Evolutionary conservation across 2,329 filamentous ascomycete species (phyloP).

Genomic region (Aspergillus cejpii): DNA sequence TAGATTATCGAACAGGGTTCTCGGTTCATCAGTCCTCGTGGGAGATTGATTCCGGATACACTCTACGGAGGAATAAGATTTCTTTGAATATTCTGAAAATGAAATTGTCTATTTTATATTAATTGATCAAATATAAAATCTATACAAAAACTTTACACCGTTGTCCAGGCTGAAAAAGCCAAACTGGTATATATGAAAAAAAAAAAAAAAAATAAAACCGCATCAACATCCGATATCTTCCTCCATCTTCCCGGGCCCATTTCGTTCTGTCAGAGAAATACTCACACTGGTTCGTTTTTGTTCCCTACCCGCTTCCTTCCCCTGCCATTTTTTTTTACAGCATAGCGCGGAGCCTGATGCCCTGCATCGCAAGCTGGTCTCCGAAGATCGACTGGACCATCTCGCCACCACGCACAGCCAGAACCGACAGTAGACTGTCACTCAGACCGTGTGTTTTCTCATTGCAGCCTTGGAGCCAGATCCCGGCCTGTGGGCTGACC

Average conservation of each 20-base stretch:
- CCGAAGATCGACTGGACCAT: slow-evolving; percentile 70
- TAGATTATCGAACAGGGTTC: slow-evolving; percentile 15
- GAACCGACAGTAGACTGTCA: slow-evolving; percentile 72
- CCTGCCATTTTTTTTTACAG: slow-evolving; percentile 19
- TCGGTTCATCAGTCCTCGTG: not conserved
- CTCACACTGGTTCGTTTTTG: not conserved
- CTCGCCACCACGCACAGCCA: slow-evolving; percentile 69
- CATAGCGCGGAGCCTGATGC: slow-evolving; percentile 31
- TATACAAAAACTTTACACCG: not conserved
- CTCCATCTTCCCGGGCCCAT: not conserved
- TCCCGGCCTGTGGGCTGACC: slow-evolving; percentile 65
- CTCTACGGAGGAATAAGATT: too few relatives aligned
- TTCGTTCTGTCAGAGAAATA: not conserved
- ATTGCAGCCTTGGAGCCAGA: slow-evolving; percentile 93
- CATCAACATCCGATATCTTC: not conserved
- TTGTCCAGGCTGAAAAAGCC: not conserved
- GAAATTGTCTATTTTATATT: too few relatives aligned
- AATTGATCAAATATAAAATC: too few relatives aligned
- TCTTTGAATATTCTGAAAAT: too few relatives aligned
- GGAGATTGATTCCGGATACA: too few relatives aligned
- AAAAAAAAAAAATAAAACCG: not conserved
- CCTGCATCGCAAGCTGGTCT: slow-evolving; percentile 31
- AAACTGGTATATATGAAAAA: not conserved
- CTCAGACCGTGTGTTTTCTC: slow-evolving; percentile 85
- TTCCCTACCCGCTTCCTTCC: not conserved